phyloP scores from a whole-genome alignment of 106 monocot genomes.

The Dendrobium chrysotoxum region DNA sequence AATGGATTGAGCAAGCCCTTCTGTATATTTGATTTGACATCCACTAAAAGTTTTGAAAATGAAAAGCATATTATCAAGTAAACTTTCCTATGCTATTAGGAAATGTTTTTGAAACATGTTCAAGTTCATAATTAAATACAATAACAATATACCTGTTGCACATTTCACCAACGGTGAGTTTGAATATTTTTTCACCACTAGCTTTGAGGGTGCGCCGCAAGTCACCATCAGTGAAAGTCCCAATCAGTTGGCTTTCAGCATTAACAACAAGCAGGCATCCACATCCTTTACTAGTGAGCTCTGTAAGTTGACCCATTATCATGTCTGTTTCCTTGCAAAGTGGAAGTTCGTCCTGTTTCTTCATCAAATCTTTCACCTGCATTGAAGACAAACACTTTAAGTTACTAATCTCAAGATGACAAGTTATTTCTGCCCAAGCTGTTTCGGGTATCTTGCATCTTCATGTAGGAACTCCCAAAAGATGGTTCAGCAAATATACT shows the following conservation, averaged over 20 bases:
- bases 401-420: too few relatives aligned
- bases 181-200: constrained; percentile 70
- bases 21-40: too few relatives aligned
- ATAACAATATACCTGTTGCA: constrained; percentile 55
- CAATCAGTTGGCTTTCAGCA: constrained; percentile 54
- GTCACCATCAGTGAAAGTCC: constrained; percentile 97
- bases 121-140: too few relatives aligned
- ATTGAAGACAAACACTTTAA: background rate
- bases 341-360: constrained; percentile 68
- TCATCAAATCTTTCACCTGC: constrained; percentile 75
- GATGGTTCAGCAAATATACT: too few relatives aligned
- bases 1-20: too few relatives aligned
- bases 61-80: too few relatives aligned
- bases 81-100: too few relatives aligned
- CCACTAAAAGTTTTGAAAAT: too few relatives aligned
- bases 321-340: constrained; percentile 76
- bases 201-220: constrained; percentile 73
- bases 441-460: too few relatives aligned
- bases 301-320: constrained; percentile 91
- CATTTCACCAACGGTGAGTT: constrained; percentile 84
- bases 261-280: constrained; percentile 86
- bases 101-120: too few relatives aligned
- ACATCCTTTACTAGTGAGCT: constrained; percentile 87
- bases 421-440: too few relatives aligned
- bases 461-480: too few relatives aligned